Evolutionary conservation across 2,329 filamentous ascomycete species (phyloP), one percentile per base, ranked within the genome.

Genomic region (Macrophomina pseudophaseolina): DNA sequence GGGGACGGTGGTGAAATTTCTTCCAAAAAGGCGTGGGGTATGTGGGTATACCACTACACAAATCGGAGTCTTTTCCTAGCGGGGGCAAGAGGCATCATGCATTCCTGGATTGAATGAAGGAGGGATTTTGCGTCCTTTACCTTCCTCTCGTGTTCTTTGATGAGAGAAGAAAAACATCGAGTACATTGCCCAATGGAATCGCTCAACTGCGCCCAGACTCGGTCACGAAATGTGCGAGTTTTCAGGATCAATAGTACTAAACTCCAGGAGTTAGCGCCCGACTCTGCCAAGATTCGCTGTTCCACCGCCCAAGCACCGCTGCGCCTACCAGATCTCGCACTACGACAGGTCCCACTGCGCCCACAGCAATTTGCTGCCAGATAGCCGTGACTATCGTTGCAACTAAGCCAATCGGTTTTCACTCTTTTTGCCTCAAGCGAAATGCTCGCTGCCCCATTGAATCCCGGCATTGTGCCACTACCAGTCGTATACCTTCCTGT

Each of bases 161-260:
- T 65, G 63, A 56, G 63, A 65, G 30, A 51, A 65, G 23, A 54
- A 53, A 53, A 65, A 56, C 63, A 65, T 54, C 42, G 63, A 65
- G 53, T 64, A 53, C 60, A 46, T 65, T 56, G 63, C 63, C 63
- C 63, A 65, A 65, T 65, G 63, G 63, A 65, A 49, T 48, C 53
- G 63, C 63, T 65, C 63, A 46, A 44, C 52, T 38, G 63, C 63
- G 40, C 51, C 63, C 44, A 58, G 14, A 40, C 5, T 18, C 5
- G 42, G 18, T 38, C 49, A 7, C 40, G 38, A 32, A 46, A 38
- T 28, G 12, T 44, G 60, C 30, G 23, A 12, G 40, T 42, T 35
- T 44, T 30, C 35, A 40, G 32, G 32, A 62, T 32, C 7, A 33
- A 12, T 16, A 32, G 14, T 33, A 60, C 52, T 54, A 14, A 32